Base-by-base conservation (phyloP, 176 grass and related monocot species). In the Ensete ventricosum region DNA sequence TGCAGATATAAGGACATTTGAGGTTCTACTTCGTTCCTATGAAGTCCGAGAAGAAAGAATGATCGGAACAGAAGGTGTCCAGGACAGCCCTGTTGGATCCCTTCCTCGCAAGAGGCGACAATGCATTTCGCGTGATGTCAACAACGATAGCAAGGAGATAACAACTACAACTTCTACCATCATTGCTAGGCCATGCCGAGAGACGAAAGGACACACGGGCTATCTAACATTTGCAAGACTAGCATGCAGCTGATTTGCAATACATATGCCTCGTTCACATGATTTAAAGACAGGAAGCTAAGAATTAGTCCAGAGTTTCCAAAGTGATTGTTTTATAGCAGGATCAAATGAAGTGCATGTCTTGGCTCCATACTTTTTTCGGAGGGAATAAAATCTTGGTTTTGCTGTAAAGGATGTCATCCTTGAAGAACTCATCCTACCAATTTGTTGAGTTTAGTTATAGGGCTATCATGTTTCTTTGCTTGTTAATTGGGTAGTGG, bases 1-100 rank as follows among this genome's bases (percentile, higher is more conserved):
- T 85, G 79, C 82, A 98, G 90, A 98, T 82, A 91, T 98, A 78
- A 89, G 95, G 80, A 91, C 95, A 71, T 94, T 91, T 72, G 90
- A 98, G 84, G 87, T 98, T 79, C 84, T 94, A 76, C 83, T 94
- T 55, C 86, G 90, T 14, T 83, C 75, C 0, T 98, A 93, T 43
- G 95, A 98, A 74, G 74, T 98, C 78, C 76, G 74, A 59, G 90
- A 89, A 59, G 76, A 77, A 48, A 63, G 25, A 65, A 72, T 85
- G 12, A 81, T 72, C 24, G 75, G 69, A 80, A 72, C 21, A 60
- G 71, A 58, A 11, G 73, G 54, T 1, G 82, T 87, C 53, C 83
- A 84, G 12, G 78, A 71, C n/a, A 34, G 50, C 66, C 64, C 54
- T 76, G n/a, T 73, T 9, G 87, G 88, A 13, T 62, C 88, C 23